Evolutionary conservation across 2,329 filamentous ascomycete species (phyloP), one percentile per base, ranked within the genome.

Genomic region (Aspergillus brasiliensis): DNA sequence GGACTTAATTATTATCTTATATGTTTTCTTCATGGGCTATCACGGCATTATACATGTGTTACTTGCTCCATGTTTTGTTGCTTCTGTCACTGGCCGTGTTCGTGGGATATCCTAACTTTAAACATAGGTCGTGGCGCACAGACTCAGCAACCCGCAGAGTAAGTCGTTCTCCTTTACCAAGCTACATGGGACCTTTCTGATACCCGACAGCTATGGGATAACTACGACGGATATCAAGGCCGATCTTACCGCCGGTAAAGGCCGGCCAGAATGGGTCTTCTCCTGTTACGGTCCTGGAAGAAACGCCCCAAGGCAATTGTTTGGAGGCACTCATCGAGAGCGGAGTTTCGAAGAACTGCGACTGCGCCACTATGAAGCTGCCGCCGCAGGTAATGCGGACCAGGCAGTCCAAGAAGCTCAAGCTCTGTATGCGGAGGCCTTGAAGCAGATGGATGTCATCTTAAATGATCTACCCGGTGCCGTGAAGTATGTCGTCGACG

Each of bases 261-360:
- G 95, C 61, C 83, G 84, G 8, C 94, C 94, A 17, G 79, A 86
- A 81, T 98, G 93, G 90, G 88, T 95, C 4, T 83, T 97, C 23
- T 97, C 93, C 1, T 84, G 89, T 21, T 98, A 97, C 75, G 91
- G 88, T 0, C 92, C 93, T 0, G 90, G 89, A 3, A 84, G 81
- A 68, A 86, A 92, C 67, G 86, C 90, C 1, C 93, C 93, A 0
- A 86, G 86, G 17, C 92, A 97, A 75, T 82, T 97, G 1, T 93
- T 97, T 69, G 92, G 92, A 55, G 92, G 92, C 1, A 83, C 82
- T 47, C 82, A 86, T 5, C 84, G 92, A 17, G 94, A 98, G 74
- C 89, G 92, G 74, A 96, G 92, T 70, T 89, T 90, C 42, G 94
- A 98, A 74, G 94, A 98, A 76, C 84, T 96, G 73, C 85, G 92